phyloP scores from a whole-genome alignment of 2,329 filamentous ascomycete genomes.

The Cladosporium sp. region DNA sequence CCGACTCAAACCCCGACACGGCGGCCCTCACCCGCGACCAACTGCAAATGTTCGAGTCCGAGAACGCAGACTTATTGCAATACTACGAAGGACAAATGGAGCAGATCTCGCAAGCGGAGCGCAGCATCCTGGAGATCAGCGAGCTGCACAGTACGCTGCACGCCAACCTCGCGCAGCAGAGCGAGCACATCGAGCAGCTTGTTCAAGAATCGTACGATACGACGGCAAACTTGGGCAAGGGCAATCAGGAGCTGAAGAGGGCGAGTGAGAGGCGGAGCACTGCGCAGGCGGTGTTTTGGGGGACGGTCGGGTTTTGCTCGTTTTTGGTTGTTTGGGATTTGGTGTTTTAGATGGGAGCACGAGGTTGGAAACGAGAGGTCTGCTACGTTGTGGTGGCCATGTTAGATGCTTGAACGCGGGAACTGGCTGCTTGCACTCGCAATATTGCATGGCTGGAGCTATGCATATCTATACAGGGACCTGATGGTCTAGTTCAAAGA shows the following conservation, averaged over 20 bases:
- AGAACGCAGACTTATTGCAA: slow-evolving; percentile 88
- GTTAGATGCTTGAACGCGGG: background rate
- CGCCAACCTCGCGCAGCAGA: slow-evolving; percentile 80
- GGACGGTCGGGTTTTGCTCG: slow-evolving; percentile 49
- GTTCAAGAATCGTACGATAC: slow-evolving; percentile 81
- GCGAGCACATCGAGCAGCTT: slow-evolving; percentile 84
- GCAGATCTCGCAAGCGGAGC: slow-evolving; percentile 89
- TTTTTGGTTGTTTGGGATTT: slow-evolving; percentile 53
- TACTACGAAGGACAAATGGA: slow-evolving; percentile 93
- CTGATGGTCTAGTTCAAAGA: too few species aligned
- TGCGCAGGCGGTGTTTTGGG: slow-evolving; percentile 52
- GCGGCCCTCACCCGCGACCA: slow-evolving; percentile 74
- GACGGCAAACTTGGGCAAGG: slow-evolving; percentile 80
- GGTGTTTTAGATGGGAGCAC: slow-evolving; percentile 41
- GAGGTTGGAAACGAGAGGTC: background rate
- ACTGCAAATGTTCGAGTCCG: slow-evolving; percentile 87
- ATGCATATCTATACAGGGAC: background rate
- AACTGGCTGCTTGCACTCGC: background rate
- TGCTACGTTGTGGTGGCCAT: background rate
- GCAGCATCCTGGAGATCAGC: slow-evolving; percentile 87
- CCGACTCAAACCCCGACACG: slow-evolving; percentile 11
- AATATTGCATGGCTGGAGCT: background rate
- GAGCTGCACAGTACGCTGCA: slow-evolving; percentile 89
- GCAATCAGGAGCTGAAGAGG: slow-evolving; percentile 88
- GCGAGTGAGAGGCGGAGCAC: slow-evolving; percentile 62